phyloP scores from a whole-genome alignment of 495 filamentous ascomycete species.

The Trichoderma asperelloides region DNA sequence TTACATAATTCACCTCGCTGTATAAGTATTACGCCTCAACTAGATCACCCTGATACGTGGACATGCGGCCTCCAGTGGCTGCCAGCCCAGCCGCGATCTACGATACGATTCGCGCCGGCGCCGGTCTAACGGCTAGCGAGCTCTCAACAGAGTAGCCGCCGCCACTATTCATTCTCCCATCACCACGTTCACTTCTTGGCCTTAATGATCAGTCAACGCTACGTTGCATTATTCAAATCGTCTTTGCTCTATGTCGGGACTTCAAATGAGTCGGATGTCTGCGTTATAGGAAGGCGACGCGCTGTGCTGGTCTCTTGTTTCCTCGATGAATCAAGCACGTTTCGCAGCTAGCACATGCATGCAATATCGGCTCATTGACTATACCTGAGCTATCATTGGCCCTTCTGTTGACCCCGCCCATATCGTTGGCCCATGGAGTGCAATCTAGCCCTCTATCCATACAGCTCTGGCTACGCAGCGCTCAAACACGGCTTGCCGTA shows the following conservation, averaged over 20 bases:
- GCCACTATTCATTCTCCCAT: too few species aligned
- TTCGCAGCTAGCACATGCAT: background rate
- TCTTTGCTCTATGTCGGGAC: too few species aligned
- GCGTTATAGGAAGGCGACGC: background rate
- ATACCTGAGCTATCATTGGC: background rate
- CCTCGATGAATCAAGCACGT: background rate
- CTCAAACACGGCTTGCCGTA: background rate
- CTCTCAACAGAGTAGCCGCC: background rate
- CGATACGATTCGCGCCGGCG: background rate
- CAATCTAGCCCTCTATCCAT: background rate
- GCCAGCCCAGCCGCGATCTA: background rate
- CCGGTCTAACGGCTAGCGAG: background rate
- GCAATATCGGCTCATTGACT: background rate
- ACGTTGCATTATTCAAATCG: too few species aligned
- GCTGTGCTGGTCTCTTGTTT: background rate
- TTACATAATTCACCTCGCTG: background rate
- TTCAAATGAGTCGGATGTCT: too few species aligned
- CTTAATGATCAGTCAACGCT: too few species aligned
- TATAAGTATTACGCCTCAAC: background rate
- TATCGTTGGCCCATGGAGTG: background rate
- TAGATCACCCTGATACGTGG: background rate
- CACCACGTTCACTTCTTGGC: too few species aligned
- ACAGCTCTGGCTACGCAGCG: background rate
- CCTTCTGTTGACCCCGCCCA: background rate
- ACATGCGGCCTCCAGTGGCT: background rate